phyloP scores from a whole-genome alignment of 2,329 filamentous ascomycete species.

The Dactylonectria estremocensis region DNA sequence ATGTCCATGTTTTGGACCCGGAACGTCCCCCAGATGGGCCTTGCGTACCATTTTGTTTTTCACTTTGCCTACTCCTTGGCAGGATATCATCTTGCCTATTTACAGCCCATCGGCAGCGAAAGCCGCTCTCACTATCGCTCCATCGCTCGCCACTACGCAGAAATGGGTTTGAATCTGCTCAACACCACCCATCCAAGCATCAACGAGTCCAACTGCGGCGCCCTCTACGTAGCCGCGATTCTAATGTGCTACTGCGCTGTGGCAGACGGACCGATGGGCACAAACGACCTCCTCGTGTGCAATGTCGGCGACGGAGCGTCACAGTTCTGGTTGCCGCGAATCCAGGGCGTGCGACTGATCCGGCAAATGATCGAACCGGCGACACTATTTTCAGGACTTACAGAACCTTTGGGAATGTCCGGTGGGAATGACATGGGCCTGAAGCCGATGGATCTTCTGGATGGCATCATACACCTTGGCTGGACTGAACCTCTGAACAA shows the following conservation, averaged over 20 bases:
- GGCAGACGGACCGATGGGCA: conserved; percentile 48
- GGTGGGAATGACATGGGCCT: conserved; percentile 31
- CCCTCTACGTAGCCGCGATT: conserved; percentile 48
- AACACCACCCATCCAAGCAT: conserved; percentile 43
- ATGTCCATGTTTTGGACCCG: conserved; percentile 47
- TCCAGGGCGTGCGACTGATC: conserved; percentile 47
- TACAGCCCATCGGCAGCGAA: conserved; percentile 39
- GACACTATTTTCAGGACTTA: conserved; percentile 47
- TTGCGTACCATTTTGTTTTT: conserved; percentile 50
- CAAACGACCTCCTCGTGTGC: conserved; percentile 50
- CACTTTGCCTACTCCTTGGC: conserved; percentile 49
- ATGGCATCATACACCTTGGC: conserved; percentile 39
- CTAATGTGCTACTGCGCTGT: conserved; percentile 51
- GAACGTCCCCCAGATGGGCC: conserved; percentile 49
- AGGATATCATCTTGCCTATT: conserved; percentile 47
- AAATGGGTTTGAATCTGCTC: conserved; percentile 45
- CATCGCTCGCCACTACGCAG: conserved; percentile 45
- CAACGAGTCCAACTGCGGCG: conserved; percentile 48
- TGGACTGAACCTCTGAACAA: conserved; percentile 43
- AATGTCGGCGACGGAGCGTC: conserved; percentile 40
- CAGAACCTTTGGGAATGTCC: conserved; percentile 40
- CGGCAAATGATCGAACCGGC: conserved; percentile 45
- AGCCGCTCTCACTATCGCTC: conserved; percentile 34
- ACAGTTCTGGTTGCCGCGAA: conserved; percentile 46
- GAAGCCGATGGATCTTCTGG: conserved; percentile 40